Evolutionary conservation across 202 grass and related monocot species (phyloP).

Genomic region (Schoenoplectus tabernaemontani): DNA sequence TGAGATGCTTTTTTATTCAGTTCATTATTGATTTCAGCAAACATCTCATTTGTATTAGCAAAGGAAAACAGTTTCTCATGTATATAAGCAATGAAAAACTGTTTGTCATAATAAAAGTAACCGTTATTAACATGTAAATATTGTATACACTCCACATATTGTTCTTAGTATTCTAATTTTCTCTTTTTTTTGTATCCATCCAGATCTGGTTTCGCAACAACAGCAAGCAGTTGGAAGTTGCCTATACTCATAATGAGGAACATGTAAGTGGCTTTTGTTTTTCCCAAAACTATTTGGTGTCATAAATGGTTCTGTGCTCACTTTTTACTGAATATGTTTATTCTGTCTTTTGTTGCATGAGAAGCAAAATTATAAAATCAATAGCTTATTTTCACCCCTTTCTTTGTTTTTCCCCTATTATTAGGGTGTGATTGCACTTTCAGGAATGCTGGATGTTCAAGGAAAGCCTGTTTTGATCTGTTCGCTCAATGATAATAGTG

Average conservation of each 20-base stretch:
- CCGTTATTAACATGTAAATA: neutral
- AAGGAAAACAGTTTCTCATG: neutral
- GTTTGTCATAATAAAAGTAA: neutral
- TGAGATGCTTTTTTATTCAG: no score
- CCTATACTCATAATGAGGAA: slow-evolving; percentile 81
- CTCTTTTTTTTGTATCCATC: neutral
- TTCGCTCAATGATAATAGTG: slow-evolving; percentile 75
- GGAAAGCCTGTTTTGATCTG: slow-evolving; percentile 80
- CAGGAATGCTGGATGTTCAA: slow-evolving; percentile 75
- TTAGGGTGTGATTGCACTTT: slow-evolving; percentile 69
- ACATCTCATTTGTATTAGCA: no score
- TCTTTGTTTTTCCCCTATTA: neutral
- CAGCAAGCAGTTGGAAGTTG: slow-evolving; percentile 69
- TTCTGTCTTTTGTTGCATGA: neutral
- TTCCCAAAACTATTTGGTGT: neutral
- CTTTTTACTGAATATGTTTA: neutral
- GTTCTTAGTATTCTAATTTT: neutral
- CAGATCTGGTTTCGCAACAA: slow-evolving; percentile 79
- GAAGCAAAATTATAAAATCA: neutral
- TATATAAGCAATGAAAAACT: neutral
- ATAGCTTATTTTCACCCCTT: neutral
- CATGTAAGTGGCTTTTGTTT: slow-evolving; percentile 45
- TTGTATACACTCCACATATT: neutral
- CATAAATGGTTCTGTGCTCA: neutral
- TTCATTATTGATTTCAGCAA: no score